Conservation (phyloP, 2,329 filamentous ascomycete species). For the Coleophoma eucalyptorum region DNA sequence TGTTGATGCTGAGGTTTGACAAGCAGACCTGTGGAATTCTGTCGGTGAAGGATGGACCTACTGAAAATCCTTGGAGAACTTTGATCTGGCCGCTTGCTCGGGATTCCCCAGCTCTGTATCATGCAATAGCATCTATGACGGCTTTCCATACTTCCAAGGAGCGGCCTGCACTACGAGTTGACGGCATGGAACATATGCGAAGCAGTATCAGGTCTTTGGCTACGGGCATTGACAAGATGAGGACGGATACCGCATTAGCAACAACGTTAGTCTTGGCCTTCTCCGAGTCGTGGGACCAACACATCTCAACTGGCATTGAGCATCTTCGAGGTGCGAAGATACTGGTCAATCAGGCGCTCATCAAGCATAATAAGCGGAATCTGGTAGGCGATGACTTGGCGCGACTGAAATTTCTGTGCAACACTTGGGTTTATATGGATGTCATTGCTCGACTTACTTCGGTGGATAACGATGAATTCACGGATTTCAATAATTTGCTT, state of each 20-base stretch:
- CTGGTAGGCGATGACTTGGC: constrained; percentile 43
- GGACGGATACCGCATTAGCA: constrained; percentile 60
- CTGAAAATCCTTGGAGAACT: constrained; percentile 69
- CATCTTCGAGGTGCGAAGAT: constrained; percentile 66
- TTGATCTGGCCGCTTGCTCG: constrained; percentile 66
- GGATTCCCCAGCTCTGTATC: constrained; percentile 60
- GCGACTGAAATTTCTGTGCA: constrained; percentile 63
- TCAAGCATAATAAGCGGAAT: constrained; percentile 36
- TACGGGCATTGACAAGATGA: constrained; percentile 58
- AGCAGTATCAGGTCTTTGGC: constrained; percentile 56
- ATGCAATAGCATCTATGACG: constrained; percentile 66
- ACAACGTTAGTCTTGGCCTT: constrained; percentile 69
- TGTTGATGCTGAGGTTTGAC: constrained; percentile 60
- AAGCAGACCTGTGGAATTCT: constrained; percentile 66
- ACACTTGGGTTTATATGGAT: constrained; percentile 73
- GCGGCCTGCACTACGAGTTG: constrained; percentile 50
- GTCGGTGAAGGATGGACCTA: constrained; percentile 65
- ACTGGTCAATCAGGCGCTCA: constrained; percentile 56
- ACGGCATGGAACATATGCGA: constrained; percentile 68
- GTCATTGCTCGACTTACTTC: constrained; percentile 67
- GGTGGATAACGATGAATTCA: constrained; percentile 43
- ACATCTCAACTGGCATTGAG: constrained; percentile 64
- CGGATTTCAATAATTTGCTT: constrained; percentile 47
- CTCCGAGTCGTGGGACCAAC: constrained; percentile 67
- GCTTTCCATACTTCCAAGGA: constrained; percentile 64